phyloP scores from a whole-genome alignment of 2,329 filamentous ascomycete species.

The Trichoderma citrinoviride region DNA sequence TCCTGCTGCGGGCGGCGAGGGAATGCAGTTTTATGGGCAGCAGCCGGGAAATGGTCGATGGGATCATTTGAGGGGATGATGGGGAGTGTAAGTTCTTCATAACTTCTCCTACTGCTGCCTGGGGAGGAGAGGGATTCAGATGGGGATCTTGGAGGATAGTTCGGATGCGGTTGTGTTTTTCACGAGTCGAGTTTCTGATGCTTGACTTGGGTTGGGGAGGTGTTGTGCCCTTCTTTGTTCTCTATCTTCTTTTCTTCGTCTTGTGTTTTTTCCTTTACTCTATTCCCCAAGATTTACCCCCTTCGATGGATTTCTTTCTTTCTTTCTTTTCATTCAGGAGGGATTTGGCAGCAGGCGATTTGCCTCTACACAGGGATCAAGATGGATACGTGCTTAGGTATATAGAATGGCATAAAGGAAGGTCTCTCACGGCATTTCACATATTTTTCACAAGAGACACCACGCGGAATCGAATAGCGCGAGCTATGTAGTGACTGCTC shows the following conservation, averaged over 20 bases:
- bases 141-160: background rate
- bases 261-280: background rate
- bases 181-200: background rate
- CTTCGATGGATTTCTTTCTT: background rate
- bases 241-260: background rate
- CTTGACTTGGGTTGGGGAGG: background rate
- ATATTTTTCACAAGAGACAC: background rate
- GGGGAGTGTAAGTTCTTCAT: background rate
- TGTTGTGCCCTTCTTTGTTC: background rate
- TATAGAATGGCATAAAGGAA: background rate
- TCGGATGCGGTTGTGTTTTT: background rate
- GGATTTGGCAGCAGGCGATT: background rate
- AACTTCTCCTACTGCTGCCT: background rate
- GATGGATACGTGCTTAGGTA: slow-evolving; percentile 7
- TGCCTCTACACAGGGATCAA: background rate
- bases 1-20: slow-evolving; percentile 41
- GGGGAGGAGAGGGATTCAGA: background rate
- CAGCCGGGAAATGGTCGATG: slow-evolving; percentile 42
- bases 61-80: slow-evolving; percentile 44
- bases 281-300: background rate
- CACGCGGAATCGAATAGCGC: background rate
- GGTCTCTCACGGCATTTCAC: background rate
- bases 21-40: slow-evolving; percentile 41
- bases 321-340: background rate
- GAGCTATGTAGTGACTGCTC: background rate